Percentiles rank a stretch among this genome's conserved stretches.
phyloP scores from a whole-genome alignment of 2,329 filamentous ascomycete genomes.

The Nectriaceae sp. region DNA sequence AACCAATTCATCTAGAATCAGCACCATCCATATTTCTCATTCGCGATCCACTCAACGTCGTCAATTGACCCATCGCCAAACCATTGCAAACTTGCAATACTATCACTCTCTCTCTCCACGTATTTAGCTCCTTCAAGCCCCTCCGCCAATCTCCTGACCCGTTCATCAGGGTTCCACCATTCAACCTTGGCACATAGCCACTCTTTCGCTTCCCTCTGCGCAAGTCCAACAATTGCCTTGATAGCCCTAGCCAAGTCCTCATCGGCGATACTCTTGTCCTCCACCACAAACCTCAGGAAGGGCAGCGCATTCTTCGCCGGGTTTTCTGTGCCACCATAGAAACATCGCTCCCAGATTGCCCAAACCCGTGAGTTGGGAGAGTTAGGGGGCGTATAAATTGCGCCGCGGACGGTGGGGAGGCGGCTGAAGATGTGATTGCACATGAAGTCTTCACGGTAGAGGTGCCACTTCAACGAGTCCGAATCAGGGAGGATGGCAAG shows the following conservation, averaged over 20 bases:
- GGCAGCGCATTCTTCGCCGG: conserved; percentile 67
- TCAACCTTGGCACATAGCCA: conserved; percentile 74
- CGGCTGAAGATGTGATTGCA: conserved; percentile 60
- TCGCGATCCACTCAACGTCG: conserved; percentile 70
- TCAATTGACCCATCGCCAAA: conserved; percentile 56
- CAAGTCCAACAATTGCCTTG: conserved; percentile 64
- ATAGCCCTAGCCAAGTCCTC: conserved; percentile 55
- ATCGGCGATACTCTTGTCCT: conserved; percentile 47
- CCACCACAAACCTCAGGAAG: conserved; percentile 68
- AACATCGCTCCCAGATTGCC: conserved; percentile 72
- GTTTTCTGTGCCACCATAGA: conserved; percentile 56
- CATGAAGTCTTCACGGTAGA: conserved; percentile 77
- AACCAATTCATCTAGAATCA: no score
- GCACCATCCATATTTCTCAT: conserved; percentile 81
- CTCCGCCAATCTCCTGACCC: conserved; percentile 50
- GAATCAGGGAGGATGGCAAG: conserved; percentile 35
- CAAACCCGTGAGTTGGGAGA: conserved; percentile 61
- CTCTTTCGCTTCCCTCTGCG: conserved; percentile 67
- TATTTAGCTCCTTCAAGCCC: conserved; percentile 46
- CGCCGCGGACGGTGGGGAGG: conserved; percentile 67
- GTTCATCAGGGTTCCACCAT: conserved; percentile 78
- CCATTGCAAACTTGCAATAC: conserved; percentile 74
- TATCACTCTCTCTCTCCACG: conserved; percentile 62
- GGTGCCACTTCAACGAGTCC: conserved; percentile 58
- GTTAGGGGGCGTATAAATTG: conserved; percentile 56